Evolutionary conservation across 805 yeast species (phyloP).

Genomic region (Cyberlindnera bimundalis): DNA sequence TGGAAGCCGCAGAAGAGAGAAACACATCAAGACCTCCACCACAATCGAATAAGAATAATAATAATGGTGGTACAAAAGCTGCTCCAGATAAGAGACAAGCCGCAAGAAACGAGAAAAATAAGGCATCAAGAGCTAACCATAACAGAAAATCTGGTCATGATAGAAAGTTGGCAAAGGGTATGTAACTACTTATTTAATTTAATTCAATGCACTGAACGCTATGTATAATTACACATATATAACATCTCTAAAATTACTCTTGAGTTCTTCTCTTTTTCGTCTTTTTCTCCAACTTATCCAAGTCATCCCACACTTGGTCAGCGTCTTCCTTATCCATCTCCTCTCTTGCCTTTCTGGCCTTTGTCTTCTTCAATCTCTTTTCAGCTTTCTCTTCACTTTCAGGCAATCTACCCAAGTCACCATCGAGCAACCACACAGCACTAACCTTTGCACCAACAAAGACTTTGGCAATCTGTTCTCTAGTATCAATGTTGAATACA

Average conservation of each 20-base stretch:
- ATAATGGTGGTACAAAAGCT: neutral
- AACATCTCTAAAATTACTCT: neutral
- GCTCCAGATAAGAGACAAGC: conserved; percentile 31
- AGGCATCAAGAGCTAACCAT: conserved; percentile 58
- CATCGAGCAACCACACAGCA: conserved; percentile 48
- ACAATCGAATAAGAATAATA: conserved; percentile 1
- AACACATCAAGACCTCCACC: neutral
- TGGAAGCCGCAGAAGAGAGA: conserved; percentile 6
- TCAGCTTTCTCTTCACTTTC: conserved; percentile 29
- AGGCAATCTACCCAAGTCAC: conserved; percentile 33
- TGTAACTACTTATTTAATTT: conserved; percentile 1
- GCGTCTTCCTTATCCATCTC: conserved; percentile 29
- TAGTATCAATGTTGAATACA: conserved; percentile 59
- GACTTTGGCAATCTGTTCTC: conserved; percentile 63
- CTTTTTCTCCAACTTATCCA: conserved; percentile 23
- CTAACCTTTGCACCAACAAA: conserved; percentile 72
- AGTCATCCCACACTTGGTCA: conserved; percentile 37
- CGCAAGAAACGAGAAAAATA: conserved; percentile 50
- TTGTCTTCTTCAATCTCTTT: conserved; percentile 9
- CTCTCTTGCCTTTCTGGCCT: conserved; percentile 38
- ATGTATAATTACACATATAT: too few species aligned
- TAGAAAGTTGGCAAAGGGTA: conserved; percentile 40
- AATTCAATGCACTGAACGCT: too few species aligned
- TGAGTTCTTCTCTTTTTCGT: conserved; percentile 21
- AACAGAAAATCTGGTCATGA: conserved; percentile 61